These are phyloP conservation scores for Otatea glauca DNA, from an alignment of 176 grass and related monocot species.

Conservation along the genomic window DNA sequence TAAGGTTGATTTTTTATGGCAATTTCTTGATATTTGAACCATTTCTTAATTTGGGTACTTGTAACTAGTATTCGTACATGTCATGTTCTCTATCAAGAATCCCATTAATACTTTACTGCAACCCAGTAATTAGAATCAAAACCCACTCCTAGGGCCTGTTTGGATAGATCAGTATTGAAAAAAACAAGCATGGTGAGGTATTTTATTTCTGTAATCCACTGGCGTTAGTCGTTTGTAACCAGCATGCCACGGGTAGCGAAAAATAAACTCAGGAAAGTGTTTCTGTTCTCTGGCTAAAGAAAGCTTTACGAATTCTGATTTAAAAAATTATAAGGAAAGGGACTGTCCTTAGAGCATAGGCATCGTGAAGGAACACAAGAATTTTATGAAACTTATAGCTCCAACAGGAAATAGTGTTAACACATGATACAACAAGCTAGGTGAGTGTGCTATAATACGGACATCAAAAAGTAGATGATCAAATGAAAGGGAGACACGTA, in stretches of 20 bases:
- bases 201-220: not conserved
- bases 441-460: not conserved
- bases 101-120: not conserved
- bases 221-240: not conserved
- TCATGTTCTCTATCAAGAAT: constrained; percentile 18
- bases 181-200: not conserved
- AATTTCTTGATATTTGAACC: not conserved
- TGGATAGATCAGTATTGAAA: not conserved
- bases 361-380: not conserved
- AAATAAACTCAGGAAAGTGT: constrained; percentile 12
- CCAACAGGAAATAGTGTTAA: not conserved
- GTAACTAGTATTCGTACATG: not conserved
- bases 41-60: constrained; percentile 14
- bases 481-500: no score
- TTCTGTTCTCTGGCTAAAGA: not conserved
- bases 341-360: not conserved
- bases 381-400: not conserved
- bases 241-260: not conserved
- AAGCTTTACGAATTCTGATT: not conserved
- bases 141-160: not conserved
- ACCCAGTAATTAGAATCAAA: constrained; percentile 2
- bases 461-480: no score
- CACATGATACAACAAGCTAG: not conserved
- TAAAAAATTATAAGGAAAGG: not conserved
- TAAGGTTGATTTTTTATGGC: not conserved